phyloP scores from a whole-genome alignment of 2,329 filamentous ascomycete species.

The Calonectria leucothoes region DNA sequence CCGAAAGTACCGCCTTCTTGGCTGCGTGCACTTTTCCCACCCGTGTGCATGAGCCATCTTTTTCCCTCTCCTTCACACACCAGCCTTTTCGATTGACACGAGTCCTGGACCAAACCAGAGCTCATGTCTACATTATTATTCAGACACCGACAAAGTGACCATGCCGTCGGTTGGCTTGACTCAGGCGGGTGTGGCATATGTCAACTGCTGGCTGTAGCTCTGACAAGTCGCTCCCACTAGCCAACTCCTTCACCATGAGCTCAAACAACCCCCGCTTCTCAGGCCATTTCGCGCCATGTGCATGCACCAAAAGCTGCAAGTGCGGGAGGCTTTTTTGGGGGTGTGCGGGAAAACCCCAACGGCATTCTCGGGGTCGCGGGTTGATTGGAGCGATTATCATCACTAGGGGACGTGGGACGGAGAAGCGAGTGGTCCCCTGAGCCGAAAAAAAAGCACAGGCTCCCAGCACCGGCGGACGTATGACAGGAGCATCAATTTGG shows the following conservation, averaged over 20 bases:
- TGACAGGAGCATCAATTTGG: not conserved
- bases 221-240: not conserved
- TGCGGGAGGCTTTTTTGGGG: not conserved
- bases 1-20: slow-evolving; percentile 3
- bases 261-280: slow-evolving; percentile 11
- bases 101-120: too few species aligned
- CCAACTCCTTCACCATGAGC: not conserved
- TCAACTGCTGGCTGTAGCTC: slow-evolving; percentile 2
- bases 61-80: not conserved
- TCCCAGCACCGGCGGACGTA: not conserved
- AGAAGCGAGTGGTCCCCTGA: not conserved
- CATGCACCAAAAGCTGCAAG: slow-evolving; percentile 3
- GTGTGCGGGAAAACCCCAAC: not conserved
- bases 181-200: not conserved
- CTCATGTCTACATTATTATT: too few species aligned
- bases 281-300: not conserved
- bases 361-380: slow-evolving; percentile 8
- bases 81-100: not conserved
- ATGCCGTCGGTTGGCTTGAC: not conserved
- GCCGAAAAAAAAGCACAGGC: slow-evolving; percentile 4
- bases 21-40: not conserved
- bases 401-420: not conserved
- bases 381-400: slow-evolving; percentile 17
- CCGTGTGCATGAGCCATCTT: not conserved
- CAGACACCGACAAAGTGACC: not conserved